Evolutionary conservation across 2,329 filamentous ascomycete species (phyloP).

Genomic region (Botrytis sinoallii): DNA sequence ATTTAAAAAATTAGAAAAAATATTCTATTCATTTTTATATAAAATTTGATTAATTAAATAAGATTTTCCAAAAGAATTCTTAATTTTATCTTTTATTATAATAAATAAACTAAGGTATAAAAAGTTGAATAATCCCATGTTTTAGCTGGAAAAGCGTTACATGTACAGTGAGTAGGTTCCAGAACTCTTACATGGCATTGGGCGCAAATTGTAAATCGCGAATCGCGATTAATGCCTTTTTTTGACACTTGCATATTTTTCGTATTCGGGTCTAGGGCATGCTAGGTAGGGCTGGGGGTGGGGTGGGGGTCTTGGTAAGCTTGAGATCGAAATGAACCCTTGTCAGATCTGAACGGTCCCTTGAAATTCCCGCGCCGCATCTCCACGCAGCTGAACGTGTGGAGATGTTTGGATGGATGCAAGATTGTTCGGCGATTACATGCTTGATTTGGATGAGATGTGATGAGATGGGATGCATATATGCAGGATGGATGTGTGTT

Average conservation of each 20-base stretch:
- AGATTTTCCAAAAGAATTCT: too few relatives aligned
- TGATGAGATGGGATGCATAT: not conserved
- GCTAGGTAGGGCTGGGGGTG: not conserved
- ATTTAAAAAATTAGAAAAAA: too few relatives aligned
- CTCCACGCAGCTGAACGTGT: not conserved
- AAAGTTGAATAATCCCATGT: too few relatives aligned
- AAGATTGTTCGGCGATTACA: not conserved
- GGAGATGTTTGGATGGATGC: not conserved
- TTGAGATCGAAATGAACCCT: not conserved
- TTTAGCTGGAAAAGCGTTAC: too few relatives aligned
- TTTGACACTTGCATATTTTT: not conserved
- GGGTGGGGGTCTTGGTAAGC: not conserved
- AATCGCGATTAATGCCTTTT: not conserved
- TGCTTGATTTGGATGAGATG: not conserved
- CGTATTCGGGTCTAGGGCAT: not conserved
- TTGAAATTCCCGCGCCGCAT: not conserved
- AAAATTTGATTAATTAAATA: too few relatives aligned
- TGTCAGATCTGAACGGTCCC: not conserved
- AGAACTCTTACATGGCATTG: too few relatives aligned
- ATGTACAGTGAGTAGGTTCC: too few relatives aligned
- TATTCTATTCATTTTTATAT: too few relatives aligned
- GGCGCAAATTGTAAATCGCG: not conserved
- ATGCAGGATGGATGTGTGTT: not conserved
- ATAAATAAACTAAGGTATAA: too few relatives aligned
- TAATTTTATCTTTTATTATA: too few relatives aligned